Evolutionary conservation across 306 rosid species (phyloP).

Genomic region (Dryas octopetala): DNA sequence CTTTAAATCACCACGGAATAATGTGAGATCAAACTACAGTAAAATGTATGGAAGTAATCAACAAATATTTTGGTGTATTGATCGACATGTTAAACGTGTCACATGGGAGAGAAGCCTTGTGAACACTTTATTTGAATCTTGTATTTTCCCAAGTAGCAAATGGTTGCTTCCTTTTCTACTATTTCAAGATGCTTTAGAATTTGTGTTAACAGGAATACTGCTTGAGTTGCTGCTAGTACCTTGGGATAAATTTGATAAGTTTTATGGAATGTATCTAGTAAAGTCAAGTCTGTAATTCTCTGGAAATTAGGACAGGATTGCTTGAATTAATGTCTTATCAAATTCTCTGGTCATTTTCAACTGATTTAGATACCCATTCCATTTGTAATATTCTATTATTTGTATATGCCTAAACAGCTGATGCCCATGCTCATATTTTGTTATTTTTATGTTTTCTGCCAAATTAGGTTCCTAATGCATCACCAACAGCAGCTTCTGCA

Average conservation of each 20-base stretch:
- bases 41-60: not conserved
- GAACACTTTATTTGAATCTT: no score
- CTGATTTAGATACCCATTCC: not conserved
- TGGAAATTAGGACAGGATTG: not conserved
- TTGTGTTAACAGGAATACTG: no score
- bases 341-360: not conserved
- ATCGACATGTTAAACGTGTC: not conserved
- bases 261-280: not conserved
- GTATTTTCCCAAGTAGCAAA: no score
- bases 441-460: conserved; percentile 29
- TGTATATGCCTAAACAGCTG: conserved; percentile 14
- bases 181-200: not conserved
- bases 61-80: not conserved
- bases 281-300: not conserved
- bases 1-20: not conserved
- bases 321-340: not conserved
- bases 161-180: not conserved
- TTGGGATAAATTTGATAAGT: not conserved
- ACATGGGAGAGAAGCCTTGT: not conserved
- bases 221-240: not conserved
- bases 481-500: conserved; percentile 98
- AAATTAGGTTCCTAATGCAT: conserved; percentile 83
- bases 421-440: conserved; percentile 14
- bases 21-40: not conserved
- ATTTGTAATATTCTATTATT: not conserved